Evolutionary conservation across 768 basidiomycete genomes (phyloP), one percentile per base, ranked within the genome.

Genomic region (Boletellus ananas): DNA sequence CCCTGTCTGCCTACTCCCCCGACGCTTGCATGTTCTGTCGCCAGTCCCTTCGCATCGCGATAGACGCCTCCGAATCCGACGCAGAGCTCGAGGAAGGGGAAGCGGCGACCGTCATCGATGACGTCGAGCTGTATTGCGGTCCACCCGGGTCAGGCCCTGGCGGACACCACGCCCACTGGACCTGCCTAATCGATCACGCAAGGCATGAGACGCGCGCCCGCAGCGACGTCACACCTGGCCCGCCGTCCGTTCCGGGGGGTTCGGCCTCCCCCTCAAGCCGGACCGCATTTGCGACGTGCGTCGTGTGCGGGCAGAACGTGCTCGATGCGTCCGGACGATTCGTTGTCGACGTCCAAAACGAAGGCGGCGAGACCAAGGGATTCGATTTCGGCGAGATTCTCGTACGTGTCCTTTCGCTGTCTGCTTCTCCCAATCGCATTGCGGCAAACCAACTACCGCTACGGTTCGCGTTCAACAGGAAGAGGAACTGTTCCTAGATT

Each of bases 311-410:
- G 3, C 44, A 50, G 31, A 58, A 61, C 45, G 55, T 54, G 3
- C 49, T 58, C 37, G 49, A 55, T 20, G 12, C 51, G 3, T 47
- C 41, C 3, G 60, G 58, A 3, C 54, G 56, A 25, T 49, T 65
- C 49, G 6, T 65, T 40, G 58, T 65, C 39, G 60, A 64, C 36
- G 56, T 64, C 23, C 56, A 47, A 34, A 64, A 64, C 42, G 63
- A 64, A 34, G 63, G 63, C 5, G 64, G 64, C 4, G 55, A 58
- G 23, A 64, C 62, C 0, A 54, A 10, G 8, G 51, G 55, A n/a
- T 63, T 64, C 35, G 58, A 65, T 55, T 65, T 64, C 27, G 61
- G 63, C 9, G 47, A 43, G 45, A 63, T 62, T 12, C 50, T 64
- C 37, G 63, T 65, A 44, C 56, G 63, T 63, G 14, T 27, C 29